These are phyloP conservation scores for Metschnikowia peoriensis DNA, from an alignment of 805 yeast species.

Conservation along the genomic window DNA sequence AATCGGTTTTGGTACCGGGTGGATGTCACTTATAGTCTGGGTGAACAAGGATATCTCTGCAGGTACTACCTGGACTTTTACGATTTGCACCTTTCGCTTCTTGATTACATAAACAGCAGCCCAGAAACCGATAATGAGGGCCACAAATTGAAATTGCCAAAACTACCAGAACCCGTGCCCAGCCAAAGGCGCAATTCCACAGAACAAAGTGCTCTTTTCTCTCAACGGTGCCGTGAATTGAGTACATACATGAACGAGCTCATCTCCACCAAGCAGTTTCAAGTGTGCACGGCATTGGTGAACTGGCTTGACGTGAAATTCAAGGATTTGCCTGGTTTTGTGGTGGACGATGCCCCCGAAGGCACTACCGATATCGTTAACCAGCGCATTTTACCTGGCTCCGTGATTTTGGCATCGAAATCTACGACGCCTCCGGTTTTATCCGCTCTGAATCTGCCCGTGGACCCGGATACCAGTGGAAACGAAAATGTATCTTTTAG, in stretches of 20 bases:
- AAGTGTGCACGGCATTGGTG: constrained; percentile 25
- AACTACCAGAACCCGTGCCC: constrained; percentile 49
- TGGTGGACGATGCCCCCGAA: constrained; percentile 14
- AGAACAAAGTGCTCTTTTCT: constrained; percentile 15
- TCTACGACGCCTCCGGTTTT: neutral
- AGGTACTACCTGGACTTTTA: constrained; percentile 53
- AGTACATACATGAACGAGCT: constrained; percentile 39
- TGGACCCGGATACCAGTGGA: neutral
- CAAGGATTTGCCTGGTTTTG: constrained; percentile 28
- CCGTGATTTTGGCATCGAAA: constrained; percentile 16
- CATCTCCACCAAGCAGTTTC: constrained; percentile 29
- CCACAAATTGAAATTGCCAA: constrained; percentile 28
- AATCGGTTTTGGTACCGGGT: constrained; percentile 53
- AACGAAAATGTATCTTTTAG: neutral
- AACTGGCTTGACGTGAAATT: constrained; percentile 29
- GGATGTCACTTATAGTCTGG: constrained; percentile 37
- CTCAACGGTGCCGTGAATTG: constrained; percentile 39
- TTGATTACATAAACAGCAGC: constrained; percentile 14
- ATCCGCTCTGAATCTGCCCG: neutral
- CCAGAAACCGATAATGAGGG: neutral
- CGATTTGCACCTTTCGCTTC: constrained; percentile 39
- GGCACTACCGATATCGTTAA: constrained; percentile 12
- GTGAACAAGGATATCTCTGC: constrained; percentile 39
- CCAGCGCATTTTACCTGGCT: constrained; percentile 18
- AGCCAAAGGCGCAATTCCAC: constrained; percentile 21